A percentile compares a stretch with the other conserved stretches of the same genome.
These are phyloP conservation scores for Cyclostephanos invisitatus DNA, from an alignment of 108 stramenopile genomes.

Conservation along the genomic window DNA sequence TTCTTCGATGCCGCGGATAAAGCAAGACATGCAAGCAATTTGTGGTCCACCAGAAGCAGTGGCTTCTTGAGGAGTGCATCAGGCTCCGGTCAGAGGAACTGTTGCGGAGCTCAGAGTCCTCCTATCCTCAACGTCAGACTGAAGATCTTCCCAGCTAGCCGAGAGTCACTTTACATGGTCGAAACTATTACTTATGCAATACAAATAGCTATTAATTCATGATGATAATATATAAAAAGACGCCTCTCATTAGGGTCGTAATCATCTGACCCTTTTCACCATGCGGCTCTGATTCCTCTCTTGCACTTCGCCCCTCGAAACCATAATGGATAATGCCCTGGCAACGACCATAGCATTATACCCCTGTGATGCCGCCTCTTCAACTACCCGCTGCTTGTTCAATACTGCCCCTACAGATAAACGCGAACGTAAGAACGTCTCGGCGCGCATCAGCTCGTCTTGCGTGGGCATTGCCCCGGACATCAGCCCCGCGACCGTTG, in stretches of 20 bases:
- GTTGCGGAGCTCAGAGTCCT: too few relatives aligned
- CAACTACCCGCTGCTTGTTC: conserved; percentile 83
- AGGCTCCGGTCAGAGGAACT: too few relatives aligned
- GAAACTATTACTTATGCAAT: background rate
- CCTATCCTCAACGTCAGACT: too few relatives aligned
- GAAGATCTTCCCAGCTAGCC: too few relatives aligned
- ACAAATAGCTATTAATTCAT: background rate
- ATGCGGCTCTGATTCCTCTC: conserved; percentile 84
- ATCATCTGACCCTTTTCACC: conserved; percentile 76
- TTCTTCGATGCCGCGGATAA: too few relatives aligned
- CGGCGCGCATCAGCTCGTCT: conserved; percentile 78
- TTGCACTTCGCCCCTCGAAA: conserved; percentile 73
- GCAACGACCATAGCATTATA: conserved; percentile 79
- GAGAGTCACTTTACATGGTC: background rate
- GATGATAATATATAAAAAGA: background rate
- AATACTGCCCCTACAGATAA: conserved; percentile 73
- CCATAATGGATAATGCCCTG: conserved; percentile 74
- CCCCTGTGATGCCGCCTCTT: conserved; percentile 85
- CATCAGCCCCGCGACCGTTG: conserved; percentile 20
- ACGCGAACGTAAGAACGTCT: conserved; percentile 76
- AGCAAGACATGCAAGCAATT: too few relatives aligned
- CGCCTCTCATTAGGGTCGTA: background rate
- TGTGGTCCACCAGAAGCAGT: too few relatives aligned
- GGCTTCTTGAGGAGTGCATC: too few relatives aligned
- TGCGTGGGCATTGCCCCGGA: conserved; percentile 41